These are phyloP conservation scores for Metarhizium rileyi DNA, from an alignment of 2,329 filamentous ascomycete genomes.

Conservation along the genomic window DNA sequence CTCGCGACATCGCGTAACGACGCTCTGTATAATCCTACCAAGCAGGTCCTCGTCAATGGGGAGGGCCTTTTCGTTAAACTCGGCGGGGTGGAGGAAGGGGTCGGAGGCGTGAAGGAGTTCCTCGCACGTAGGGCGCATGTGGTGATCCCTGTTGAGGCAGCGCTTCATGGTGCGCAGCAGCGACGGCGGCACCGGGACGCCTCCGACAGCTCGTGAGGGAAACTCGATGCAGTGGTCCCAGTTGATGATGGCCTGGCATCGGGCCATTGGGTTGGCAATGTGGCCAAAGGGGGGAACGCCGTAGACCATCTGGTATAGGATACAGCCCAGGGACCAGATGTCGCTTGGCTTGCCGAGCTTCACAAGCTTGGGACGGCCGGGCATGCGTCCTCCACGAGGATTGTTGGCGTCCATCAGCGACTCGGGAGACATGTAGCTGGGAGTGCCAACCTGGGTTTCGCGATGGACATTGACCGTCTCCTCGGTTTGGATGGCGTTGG, in stretches of 20 bases:
- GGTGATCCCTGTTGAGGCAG: slow-evolving; percentile 53
- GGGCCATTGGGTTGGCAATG: slow-evolving; percentile 75
- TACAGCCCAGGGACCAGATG: slow-evolving; percentile 93
- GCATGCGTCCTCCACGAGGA: slow-evolving; percentile 33
- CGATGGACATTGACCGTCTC: slow-evolving; percentile 96
- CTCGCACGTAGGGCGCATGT: slow-evolving; percentile 52
- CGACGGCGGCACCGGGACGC: slow-evolving; percentile 46
- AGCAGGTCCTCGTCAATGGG: slow-evolving; percentile 55
- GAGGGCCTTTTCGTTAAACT: slow-evolving; percentile 43
- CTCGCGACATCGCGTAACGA: slow-evolving; percentile 48
- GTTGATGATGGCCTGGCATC: slow-evolving; percentile 80
- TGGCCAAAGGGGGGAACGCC: slow-evolving; percentile 93
- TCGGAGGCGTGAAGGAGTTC: slow-evolving; percentile 51
- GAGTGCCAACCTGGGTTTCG: slow-evolving; percentile 88
- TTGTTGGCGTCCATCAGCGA: slow-evolving; percentile 82
- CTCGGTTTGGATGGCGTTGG: slow-evolving; percentile 90
- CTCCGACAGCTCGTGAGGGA: slow-evolving; percentile 59
- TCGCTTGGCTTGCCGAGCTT: slow-evolving; percentile 94
- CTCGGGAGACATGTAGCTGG: slow-evolving; percentile 98
- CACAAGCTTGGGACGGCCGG: slow-evolving; percentile 62
- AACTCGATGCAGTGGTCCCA: slow-evolving; percentile 65
- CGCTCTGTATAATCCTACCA: slow-evolving; percentile 51
- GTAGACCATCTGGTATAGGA: slow-evolving; percentile 96
- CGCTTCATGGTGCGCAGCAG: slow-evolving; percentile 52
- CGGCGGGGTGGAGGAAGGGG: slow-evolving; percentile 53